A percentile compares a stretch with the other conserved stretches of the same genome.
These are phyloP conservation scores for Nothophoma quercina DNA, from an alignment of 2,329 filamentous ascomycete species.

Conservation along the genomic window DNA sequence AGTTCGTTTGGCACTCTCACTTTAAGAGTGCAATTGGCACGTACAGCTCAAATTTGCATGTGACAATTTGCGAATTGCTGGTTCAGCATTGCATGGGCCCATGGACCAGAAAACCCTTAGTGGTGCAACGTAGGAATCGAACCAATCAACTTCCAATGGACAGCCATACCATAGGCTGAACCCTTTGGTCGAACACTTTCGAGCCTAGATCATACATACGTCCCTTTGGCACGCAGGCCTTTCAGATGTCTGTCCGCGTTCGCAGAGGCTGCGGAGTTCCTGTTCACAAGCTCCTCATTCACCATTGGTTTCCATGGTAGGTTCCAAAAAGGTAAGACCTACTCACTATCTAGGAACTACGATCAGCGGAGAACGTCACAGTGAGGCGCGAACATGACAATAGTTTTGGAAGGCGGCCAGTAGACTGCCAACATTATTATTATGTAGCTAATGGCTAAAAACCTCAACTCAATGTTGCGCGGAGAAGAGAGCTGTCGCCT, in stretches of 20 bases:
- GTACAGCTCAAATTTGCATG: too few species aligned
- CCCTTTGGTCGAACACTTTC: background rate
- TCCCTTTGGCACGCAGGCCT: too few species aligned
- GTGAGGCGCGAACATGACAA: background rate
- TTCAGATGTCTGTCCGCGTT: too few species aligned
- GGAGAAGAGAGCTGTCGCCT: slow-evolving; percentile 19
- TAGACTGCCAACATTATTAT: slow-evolving; percentile 24
- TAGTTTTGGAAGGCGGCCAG: background rate
- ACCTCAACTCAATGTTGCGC: slow-evolving; percentile 8
- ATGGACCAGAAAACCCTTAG: too few species aligned
- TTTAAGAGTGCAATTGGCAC: too few species aligned
- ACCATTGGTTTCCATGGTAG: background rate
- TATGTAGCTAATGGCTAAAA: slow-evolving; percentile 23
- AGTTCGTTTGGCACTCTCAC: too few species aligned
- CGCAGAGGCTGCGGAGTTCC: too few species aligned
- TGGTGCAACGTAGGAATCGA: too few species aligned
- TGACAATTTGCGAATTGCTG: too few species aligned
- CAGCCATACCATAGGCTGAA: background rate
- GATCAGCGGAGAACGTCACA: background rate
- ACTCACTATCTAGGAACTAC: too few species aligned
- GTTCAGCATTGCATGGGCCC: too few species aligned
- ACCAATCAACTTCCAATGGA: too few species aligned
- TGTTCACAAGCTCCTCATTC: background rate
- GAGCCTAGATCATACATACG: background rate
- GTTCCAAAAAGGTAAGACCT: background rate